A percentile compares a stretch with the other conserved stretches of the same genome.
Conservation (phyloP, 306 rosid species). For the Casuarina equisetifolia region DNA sequence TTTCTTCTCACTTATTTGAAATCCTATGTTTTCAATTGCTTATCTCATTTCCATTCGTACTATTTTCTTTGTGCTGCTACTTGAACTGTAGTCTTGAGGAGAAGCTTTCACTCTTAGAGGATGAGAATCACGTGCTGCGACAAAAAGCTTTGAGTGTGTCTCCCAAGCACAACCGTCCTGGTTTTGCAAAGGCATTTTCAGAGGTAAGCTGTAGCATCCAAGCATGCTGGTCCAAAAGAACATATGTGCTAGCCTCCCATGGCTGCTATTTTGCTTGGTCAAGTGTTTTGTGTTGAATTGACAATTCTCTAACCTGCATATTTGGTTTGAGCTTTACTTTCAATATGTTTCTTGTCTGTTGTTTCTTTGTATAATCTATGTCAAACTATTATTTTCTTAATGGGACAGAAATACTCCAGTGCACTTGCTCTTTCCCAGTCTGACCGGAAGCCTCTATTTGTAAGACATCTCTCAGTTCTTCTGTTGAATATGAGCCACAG, state of each 20-base stretch:
- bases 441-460: conserved; percentile 65
- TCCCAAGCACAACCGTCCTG: conserved; percentile 65
- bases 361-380: conserved; percentile 2
- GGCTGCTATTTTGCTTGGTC: conserved; percentile 15
- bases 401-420: conserved; percentile 65
- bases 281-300: conserved; percentile 4
- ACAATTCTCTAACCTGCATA: conserved; percentile 3
- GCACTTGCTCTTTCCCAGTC: conserved; percentile 46
- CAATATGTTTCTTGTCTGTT: neutral
- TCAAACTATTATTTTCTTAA: conserved; percentile 23
- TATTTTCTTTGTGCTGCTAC: conserved; percentile 7
- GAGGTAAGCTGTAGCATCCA: conserved; percentile 54
- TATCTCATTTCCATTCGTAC: neutral
- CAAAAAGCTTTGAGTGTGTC: conserved; percentile 71
- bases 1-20: neutral
- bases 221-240: neutral
- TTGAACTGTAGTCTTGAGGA: conserved; percentile 63
- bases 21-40: neutral
- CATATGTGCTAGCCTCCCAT: neutral
- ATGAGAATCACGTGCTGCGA: conserved; percentile 83
- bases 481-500: conserved; percentile 2
- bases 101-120: conserved; percentile 63
- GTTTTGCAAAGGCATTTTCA: conserved; percentile 54
- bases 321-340: conserved; percentile 9
- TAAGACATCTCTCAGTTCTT: conserved; percentile 42